These are phyloP conservation scores for Fusarium tuaranense DNA, from an alignment of 2,329 filamentous ascomycete genomes.

Conservation along the genomic window DNA sequence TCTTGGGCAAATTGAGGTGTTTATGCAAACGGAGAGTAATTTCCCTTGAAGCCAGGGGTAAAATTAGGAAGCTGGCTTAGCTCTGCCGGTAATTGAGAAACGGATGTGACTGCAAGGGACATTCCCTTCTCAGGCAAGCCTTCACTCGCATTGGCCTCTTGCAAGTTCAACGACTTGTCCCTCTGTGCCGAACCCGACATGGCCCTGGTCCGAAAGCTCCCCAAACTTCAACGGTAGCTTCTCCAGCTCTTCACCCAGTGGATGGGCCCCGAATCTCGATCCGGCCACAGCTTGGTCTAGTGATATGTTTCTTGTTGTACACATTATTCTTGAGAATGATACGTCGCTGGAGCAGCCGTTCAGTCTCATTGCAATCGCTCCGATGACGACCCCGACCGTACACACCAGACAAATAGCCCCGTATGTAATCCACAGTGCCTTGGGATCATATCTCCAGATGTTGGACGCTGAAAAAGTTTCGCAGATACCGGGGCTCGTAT, in stretches of 20 bases:
- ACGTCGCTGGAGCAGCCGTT: not conserved
- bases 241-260: not conserved
- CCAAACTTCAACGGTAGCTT: not conserved
- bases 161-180: not conserved
- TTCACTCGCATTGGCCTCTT: not conserved
- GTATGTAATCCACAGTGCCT: not conserved
- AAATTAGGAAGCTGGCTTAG: too few species aligned
- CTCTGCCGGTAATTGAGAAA: too few species aligned
- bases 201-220: not conserved
- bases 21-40: too few species aligned
- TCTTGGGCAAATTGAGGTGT: too few species aligned
- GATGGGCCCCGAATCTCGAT: not conserved
- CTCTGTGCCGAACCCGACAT: not conserved
- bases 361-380: not conserved
- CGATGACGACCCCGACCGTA: not conserved
- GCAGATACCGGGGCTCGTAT: not conserved
- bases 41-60: too few species aligned
- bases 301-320: not conserved
- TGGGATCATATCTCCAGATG: not conserved
- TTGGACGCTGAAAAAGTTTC: not conserved
- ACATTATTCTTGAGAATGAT: not conserved
- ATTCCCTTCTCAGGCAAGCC: not conserved
- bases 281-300: not conserved
- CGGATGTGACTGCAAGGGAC: not conserved
- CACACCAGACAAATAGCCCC: not conserved